Percentiles rank a stretch among this genome's conserved stretches.
Conservation (phyloP, 2,329 filamentous ascomycete species). For the Arthroderma uncinatum region DNA sequence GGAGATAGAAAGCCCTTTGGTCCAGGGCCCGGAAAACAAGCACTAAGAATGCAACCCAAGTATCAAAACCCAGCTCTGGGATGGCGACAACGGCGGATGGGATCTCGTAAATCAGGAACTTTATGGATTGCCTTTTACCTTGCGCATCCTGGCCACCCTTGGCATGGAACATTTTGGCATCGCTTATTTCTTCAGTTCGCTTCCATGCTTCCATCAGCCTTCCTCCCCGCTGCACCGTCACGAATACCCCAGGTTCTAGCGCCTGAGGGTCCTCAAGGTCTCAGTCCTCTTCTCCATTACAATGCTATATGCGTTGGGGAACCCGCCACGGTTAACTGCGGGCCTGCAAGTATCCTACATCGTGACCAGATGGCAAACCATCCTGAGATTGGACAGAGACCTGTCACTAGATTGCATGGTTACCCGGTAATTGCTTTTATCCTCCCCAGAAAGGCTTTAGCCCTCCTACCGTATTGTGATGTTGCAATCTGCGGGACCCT, state of each 20-base stretch:
- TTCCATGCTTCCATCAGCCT: background rate
- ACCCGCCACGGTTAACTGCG: background rate
- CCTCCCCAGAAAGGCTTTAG: background rate
- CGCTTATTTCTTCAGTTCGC: background rate
- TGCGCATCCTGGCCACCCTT: background rate
- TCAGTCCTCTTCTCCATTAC: background rate
- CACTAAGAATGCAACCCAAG: background rate
- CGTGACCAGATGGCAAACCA: background rate
- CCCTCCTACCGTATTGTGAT: background rate
- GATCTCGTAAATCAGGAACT: background rate
- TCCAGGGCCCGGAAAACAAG: background rate
- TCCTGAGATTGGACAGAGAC: background rate
- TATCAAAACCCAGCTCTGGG: too few relatives aligned
- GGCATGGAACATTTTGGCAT: background rate
- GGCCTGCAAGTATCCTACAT: background rate
- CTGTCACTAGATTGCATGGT: background rate
- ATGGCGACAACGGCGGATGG: background rate
- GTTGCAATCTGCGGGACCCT: background rate
- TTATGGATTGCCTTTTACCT: background rate
- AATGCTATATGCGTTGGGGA: background rate
- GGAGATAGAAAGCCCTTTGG: background rate
- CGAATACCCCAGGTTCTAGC: background rate
- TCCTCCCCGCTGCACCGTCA: background rate
- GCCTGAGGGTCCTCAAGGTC: background rate
- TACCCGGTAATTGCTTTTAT: background rate